These are phyloP conservation scores for Chenopodium album DNA, from an alignment of 148 eudicot genomes.

Conservation along the genomic window DNA sequence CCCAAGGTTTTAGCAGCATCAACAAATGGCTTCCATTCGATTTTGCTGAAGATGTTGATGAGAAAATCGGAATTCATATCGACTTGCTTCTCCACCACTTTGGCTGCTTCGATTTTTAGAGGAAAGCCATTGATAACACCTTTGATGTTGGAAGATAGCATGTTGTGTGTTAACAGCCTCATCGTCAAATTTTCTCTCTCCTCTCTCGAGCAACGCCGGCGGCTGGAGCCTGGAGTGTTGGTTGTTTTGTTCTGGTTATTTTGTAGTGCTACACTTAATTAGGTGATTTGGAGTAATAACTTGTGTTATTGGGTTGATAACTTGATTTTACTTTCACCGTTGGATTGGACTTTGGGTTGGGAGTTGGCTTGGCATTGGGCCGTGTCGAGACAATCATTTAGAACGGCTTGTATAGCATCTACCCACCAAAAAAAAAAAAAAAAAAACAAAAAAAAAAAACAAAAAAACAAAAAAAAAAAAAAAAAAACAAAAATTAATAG, in stretches of 20 bases:
- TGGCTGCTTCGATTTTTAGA: slow-evolving; percentile 52
- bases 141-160: slow-evolving; percentile 86
- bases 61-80: slow-evolving; percentile 71
- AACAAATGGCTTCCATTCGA: slow-evolving; percentile 69
- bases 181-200: slow-evolving; percentile 26
- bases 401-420: no score
- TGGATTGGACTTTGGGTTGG: no score
- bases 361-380: no score
- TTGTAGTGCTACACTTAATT: neutral
- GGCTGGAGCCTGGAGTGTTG: neutral
- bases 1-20: slow-evolving; percentile 71
- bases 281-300: no score
- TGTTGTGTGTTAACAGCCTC: slow-evolving; percentile 92
- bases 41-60: slow-evolving; percentile 65
- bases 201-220: neutral
- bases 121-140: slow-evolving; percentile 85
- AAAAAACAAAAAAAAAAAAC: no score
- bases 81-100: slow-evolving; percentile 56
- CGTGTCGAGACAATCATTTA: no score
- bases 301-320: neutral
- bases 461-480: no score
- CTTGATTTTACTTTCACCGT: no score
- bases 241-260: no score
- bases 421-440: no score
- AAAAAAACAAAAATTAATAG: no score